Conservation (phyloP, 176 grass and related monocot genomes). For the Microstegium vimineum region DNA sequence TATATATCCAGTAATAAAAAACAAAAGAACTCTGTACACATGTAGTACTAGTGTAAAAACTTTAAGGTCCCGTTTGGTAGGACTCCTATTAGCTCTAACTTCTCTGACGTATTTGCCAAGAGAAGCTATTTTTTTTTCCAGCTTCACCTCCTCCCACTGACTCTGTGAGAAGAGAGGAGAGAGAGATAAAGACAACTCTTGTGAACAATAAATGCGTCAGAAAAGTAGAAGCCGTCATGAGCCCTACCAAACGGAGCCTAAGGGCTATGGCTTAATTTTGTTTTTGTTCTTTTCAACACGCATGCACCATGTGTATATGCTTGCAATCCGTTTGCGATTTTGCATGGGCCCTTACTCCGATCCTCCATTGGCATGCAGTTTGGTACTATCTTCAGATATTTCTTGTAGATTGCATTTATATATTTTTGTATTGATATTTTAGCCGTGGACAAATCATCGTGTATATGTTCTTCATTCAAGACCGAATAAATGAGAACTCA, state of each 20-base stretch:
- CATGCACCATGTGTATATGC: neutral
- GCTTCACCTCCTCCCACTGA: too few species aligned
- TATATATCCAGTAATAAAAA: neutral
- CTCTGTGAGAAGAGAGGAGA: too few species aligned
- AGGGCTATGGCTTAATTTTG: too few species aligned
- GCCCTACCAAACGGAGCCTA: too few species aligned
- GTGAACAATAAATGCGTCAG: too few species aligned
- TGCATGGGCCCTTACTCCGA: neutral
- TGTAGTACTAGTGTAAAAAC: neutral
- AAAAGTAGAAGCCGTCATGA: too few species aligned
- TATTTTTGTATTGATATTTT: neutral
- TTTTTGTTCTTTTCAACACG: neutral
- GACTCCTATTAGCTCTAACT: too few species aligned
- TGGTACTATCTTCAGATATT: conserved; percentile 3
- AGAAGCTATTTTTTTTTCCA: too few species aligned
- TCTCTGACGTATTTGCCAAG: too few species aligned
- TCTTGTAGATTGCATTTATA: neutral
- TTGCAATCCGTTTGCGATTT: neutral
- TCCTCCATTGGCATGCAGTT: neutral
- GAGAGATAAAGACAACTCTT: too few species aligned
- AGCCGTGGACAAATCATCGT: neutral
- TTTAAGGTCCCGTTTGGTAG: too few species aligned
- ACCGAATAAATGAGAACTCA: neutral
- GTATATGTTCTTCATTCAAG: neutral
- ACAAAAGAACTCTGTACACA: neutral